Percentiles rank a stretch among this genome's conserved stretches.
Conservation (phyloP, 805 yeast species). For the Cyberlindnera galapagoensis region DNA sequence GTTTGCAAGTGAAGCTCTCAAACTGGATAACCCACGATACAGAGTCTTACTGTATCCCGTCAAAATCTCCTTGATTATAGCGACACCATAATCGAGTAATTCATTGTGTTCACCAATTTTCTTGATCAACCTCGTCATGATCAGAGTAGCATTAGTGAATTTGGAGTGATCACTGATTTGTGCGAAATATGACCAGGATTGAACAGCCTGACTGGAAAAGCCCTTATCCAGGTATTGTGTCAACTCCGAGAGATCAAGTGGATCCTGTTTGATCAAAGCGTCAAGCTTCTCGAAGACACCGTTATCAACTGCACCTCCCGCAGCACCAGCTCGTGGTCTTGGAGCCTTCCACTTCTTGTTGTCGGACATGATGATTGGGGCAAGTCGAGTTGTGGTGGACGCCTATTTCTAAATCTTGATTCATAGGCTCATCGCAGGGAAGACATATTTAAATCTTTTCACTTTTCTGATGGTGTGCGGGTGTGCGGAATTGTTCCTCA, state of each 20-base stretch:
- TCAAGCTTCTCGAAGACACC: slow-evolving; percentile 17
- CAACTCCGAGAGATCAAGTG: slow-evolving; percentile 15
- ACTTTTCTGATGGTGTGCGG: no score
- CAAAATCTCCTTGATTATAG: slow-evolving; percentile 46
- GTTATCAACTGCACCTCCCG: slow-evolving; percentile 9
- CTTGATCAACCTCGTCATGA: slow-evolving; percentile 32
- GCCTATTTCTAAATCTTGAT: neutral
- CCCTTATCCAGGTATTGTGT: slow-evolving; percentile 30
- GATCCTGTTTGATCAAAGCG: slow-evolving; percentile 3
- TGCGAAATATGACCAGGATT: slow-evolving; percentile 42
- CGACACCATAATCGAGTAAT: slow-evolving; percentile 24
- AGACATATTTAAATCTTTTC: slow-evolving; percentile 2
- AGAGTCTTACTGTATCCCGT: slow-evolving; percentile 52
- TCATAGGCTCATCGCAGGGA: slow-evolving; percentile 1
- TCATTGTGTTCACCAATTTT: slow-evolving; percentile 11
- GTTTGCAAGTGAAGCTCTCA: slow-evolving; percentile 51
- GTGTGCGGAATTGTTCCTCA: no score
- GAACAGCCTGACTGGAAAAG: slow-evolving; percentile 31
- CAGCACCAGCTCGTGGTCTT: slow-evolving; percentile 4
- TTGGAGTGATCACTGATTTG: slow-evolving; percentile 45
- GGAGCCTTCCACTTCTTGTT: slow-evolving; percentile 13
- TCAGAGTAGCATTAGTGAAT: slow-evolving; percentile 38
- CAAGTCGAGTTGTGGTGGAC: neutral
- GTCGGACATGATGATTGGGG: slow-evolving; percentile 1
- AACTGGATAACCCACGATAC: slow-evolving; percentile 57